These are phyloP conservation scores for Beauveria varroae DNA, from an alignment of 2,329 filamentous ascomycete genomes.

Conservation along the genomic window DNA sequence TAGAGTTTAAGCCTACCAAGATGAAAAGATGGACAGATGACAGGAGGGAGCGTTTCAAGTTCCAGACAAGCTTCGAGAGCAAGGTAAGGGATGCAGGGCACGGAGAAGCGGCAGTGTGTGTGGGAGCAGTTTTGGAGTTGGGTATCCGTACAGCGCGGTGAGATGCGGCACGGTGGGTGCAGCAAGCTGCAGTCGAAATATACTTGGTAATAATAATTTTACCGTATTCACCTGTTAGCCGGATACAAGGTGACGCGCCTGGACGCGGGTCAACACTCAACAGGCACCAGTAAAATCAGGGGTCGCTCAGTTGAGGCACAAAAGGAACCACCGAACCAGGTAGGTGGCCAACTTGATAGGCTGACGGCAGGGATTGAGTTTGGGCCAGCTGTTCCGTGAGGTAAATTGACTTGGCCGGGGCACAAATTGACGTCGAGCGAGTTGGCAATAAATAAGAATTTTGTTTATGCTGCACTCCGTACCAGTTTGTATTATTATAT, in stretches of 20 bases:
- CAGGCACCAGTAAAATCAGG: neutral
- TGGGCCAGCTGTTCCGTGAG: neutral
- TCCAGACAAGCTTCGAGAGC: constrained; percentile 6
- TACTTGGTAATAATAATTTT: neutral
- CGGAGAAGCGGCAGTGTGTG: neutral
- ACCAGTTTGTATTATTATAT: too few species aligned
- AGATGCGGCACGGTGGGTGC: constrained; percentile 2
- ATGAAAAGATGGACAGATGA: constrained; percentile 8
- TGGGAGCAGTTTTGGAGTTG: constrained; percentile 10
- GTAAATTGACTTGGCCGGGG: neutral
- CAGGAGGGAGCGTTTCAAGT: constrained; percentile 2
- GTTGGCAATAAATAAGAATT: neutral
- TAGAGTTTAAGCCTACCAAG: constrained; percentile 9
- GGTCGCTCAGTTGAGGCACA: constrained; percentile 8
- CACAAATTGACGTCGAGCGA: constrained; percentile 3
- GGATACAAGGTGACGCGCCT: neutral
- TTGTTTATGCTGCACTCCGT: too few species aligned
- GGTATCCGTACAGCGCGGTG: neutral
- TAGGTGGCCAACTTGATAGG: neutral
- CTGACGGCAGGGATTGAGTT: constrained; percentile 3
- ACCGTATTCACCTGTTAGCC: neutral
- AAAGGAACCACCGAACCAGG: neutral
- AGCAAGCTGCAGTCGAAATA: neutral
- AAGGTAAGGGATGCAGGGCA: constrained; percentile 1
- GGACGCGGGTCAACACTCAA: neutral